Conservation (phyloP, 495 filamentous ascomycete species). For the Peziza echinospora region DNA sequence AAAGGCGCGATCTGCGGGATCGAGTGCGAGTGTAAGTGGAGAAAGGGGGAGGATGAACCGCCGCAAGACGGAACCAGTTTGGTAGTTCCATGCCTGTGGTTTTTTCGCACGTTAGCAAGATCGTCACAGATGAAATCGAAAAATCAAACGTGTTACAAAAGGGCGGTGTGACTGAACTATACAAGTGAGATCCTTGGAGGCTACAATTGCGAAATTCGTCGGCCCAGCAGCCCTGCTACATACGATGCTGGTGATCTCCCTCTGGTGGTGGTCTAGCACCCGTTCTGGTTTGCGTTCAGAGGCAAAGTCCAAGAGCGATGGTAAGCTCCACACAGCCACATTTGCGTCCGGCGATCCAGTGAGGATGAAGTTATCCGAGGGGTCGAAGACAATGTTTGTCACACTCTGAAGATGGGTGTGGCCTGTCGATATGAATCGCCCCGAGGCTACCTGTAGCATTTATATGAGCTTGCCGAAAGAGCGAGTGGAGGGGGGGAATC, state of each 20-base stretch:
- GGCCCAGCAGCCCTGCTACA: constrained; percentile 17
- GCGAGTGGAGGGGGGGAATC: too few species aligned
- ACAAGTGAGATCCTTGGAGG: constrained; percentile 8
- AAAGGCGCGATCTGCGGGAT: constrained; percentile 63
- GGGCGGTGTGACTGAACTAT: neutral
- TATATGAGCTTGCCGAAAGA: constrained; percentile 2
- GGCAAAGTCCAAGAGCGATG: constrained; percentile 35
- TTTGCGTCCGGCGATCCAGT: constrained; percentile 78
- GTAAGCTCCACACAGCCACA: constrained; percentile 72
- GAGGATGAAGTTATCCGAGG: constrained; percentile 54
- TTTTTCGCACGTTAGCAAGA: neutral
- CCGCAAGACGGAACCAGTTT: constrained; percentile 47
- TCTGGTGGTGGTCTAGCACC: constrained; percentile 15
- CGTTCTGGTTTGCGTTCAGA: constrained; percentile 8
- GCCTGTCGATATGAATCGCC: constrained; percentile 69
- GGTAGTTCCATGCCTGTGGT: constrained; percentile 58
- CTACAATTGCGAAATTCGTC: constrained; percentile 14
- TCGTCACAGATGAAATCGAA: too few species aligned
- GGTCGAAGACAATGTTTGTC: constrained; percentile 48
- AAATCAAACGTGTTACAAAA: neutral
- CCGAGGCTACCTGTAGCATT: constrained; percentile 54
- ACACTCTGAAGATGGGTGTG: constrained; percentile 72
- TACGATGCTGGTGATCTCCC: constrained; percentile 13
- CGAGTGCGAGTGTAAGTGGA: constrained; percentile 51
- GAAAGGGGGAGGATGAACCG: constrained; percentile 56